Evolutionary conservation across 1,139 yeast genomes (phyloP), one percentile per base, ranked within the genome.

Genomic region (Yamadazyma triangularis): DNA sequence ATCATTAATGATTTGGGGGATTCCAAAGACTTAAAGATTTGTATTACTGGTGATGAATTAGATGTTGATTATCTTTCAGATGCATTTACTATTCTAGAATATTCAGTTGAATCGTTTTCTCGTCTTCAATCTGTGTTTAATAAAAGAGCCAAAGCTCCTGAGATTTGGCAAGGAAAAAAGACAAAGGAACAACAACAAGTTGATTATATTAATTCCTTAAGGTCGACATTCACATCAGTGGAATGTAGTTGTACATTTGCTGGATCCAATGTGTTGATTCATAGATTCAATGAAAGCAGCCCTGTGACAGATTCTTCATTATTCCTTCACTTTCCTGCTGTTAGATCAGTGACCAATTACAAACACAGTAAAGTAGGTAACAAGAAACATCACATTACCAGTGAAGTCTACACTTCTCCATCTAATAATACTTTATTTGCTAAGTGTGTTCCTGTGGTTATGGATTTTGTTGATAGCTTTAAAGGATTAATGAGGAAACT

Each of bases 401-500:
- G 72, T 24, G 84, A 81, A 35, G 60, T 83, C 1, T 55, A 71
- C 19, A 77, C 85, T 4, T 71, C 85, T n/a, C 70, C 87, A 1
- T 84, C 96, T 0, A 77, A 76, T 33, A 91, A 91, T 50, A 70
- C 69, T 0, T 50, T 91, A 4, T 72, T 73, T 37, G 75, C 95
- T 0, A 63, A 77, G 2, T 86, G 95, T 54, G 87, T 88, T 14
- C 95, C 96, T 0, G 83, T 87, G 8, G 48, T 87, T 8, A 53
- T 64, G 30, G 89, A 81, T 39, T 64, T 86, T 32, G 60, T 70
- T 15, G 59, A 63, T 14, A 73, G 77, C 8, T 42, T 70, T 33
- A 60, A 65, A 45, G 39, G 54, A 15, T 56, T 72, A 58, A 60
- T 73, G 59, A 46, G 43, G 19, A 45, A 13, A 8, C 33, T 24